Evolutionary conservation across 2,329 filamentous ascomycete genomes (phyloP).

Genomic region (Dactylonectria estremocensis): DNA sequence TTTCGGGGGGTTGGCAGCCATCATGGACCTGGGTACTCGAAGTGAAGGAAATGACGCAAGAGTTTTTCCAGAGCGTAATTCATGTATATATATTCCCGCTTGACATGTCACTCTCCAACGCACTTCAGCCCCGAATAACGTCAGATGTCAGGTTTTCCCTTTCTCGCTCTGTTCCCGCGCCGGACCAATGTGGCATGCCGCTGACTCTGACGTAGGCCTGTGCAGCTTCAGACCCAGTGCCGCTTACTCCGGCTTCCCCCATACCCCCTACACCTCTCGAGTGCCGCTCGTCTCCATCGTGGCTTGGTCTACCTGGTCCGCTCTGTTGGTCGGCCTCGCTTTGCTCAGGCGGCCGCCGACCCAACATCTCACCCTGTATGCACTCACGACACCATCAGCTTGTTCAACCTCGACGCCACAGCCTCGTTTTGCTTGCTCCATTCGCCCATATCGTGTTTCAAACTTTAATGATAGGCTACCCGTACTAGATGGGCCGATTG

Average conservation of each 20-base stretch:
- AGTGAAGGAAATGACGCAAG: not conserved
- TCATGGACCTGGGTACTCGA: not conserved
- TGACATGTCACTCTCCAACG: not conserved
- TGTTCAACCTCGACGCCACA: not conserved
- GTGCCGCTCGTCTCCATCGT: slow-evolving; percentile 1
- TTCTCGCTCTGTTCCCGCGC: not conserved
- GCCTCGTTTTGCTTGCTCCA: not conserved
- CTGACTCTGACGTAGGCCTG: slow-evolving; percentile 6
- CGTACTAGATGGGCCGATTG: not conserved
- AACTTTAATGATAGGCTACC: not conserved
- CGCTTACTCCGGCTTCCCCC: slow-evolving; percentile 17
- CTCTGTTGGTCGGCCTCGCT: slow-evolving; percentile 10
- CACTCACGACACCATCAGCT: not conserved
- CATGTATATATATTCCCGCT: slow-evolving; percentile 5
- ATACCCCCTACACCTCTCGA: not conserved
- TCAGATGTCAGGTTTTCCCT: slow-evolving; percentile 12
- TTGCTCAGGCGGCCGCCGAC: not conserved
- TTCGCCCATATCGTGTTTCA: not conserved
- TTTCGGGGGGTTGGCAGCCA: slow-evolving; percentile 10
- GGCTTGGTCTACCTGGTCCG: slow-evolving; percentile 6
- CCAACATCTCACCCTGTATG: slow-evolving; percentile 6
- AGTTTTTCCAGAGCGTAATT: not conserved
- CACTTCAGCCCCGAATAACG: slow-evolving; percentile 14
- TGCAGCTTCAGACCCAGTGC: not conserved
- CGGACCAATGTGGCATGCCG: slow-evolving; percentile 6